Percentiles rank a stretch among this genome's conserved stretches.
Conservation (phyloP, 2,329 filamentous ascomycete species). For the Thielaviopsis populi region DNA sequence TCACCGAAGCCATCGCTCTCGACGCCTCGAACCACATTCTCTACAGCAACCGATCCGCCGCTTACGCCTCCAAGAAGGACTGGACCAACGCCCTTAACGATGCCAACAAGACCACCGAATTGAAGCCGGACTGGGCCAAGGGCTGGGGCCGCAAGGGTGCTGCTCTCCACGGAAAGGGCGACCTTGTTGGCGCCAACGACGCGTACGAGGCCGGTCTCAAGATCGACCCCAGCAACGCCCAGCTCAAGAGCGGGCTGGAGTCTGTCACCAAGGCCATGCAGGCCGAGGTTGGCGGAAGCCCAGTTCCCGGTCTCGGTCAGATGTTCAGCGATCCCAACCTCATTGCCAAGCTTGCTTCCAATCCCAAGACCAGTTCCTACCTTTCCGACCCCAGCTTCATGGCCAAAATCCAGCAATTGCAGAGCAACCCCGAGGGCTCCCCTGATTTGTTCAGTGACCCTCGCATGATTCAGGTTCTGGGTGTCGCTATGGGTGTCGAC, state of each 20-base stretch:
- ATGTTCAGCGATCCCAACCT: constrained; percentile 93
- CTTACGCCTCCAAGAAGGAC: constrained; percentile 76
- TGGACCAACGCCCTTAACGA: constrained; percentile 75
- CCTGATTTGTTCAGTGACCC: constrained; percentile 77
- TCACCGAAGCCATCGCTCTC: constrained; percentile 79
- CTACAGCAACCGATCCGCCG: constrained; percentile 89
- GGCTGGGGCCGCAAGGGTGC: constrained; percentile 90
- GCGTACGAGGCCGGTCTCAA: constrained; percentile 93
- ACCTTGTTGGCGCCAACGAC: constrained; percentile 71
- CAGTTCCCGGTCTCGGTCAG: constrained; percentile 61
- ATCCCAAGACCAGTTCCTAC: constrained; percentile 78
- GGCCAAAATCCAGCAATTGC: constrained; percentile 68
- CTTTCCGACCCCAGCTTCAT: constrained; percentile 80
- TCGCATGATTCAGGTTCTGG: constrained; percentile 83
- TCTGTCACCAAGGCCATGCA: constrained; percentile 82
- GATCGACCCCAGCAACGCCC: constrained; percentile 78
- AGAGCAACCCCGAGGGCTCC: constrained; percentile 64
- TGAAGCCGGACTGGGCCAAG: constrained; percentile 97
- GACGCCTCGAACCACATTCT: constrained; percentile 89
- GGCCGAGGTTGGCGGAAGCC: constrained; percentile 30
- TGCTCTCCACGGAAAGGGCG: constrained; percentile 73
- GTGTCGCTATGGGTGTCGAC: constrained; percentile 84
- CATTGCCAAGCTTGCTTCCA: constrained; percentile 75
- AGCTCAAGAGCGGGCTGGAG: constrained; percentile 76
- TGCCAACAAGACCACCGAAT: constrained; percentile 79